Conservation (phyloP, 1,284 basidiomycete genomes). For the Moesziomyces sp. region DNA sequence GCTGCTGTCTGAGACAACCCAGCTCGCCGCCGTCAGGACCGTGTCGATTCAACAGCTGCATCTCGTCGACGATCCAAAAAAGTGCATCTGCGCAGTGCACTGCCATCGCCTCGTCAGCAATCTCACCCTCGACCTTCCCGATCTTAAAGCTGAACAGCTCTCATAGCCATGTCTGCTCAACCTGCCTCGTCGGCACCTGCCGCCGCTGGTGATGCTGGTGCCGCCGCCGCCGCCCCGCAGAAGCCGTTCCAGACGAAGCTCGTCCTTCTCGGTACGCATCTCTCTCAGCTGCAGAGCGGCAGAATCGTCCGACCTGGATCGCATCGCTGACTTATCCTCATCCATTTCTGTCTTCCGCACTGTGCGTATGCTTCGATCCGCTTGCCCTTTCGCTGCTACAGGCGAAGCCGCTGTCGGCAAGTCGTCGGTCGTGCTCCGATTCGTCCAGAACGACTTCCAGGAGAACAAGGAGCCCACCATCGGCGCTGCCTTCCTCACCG, state of each 20-base stretch:
- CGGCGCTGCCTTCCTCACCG: constrained; percentile 82
- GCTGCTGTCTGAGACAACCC: too few relatives aligned
- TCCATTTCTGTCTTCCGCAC: neutral
- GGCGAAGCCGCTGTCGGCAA: constrained; percentile 99
- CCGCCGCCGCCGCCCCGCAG: constrained; percentile 46
- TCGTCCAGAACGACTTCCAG: constrained; percentile 94
- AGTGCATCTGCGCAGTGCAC: neutral
- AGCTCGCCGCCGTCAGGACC: neutral
- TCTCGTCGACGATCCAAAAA: neutral
- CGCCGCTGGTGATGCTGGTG: constrained; percentile 19
- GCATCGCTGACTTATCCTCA: neutral
- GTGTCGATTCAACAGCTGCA: neutral
- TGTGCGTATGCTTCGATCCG: neutral
- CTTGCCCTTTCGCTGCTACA: constrained; percentile 63
- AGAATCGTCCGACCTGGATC: neutral
- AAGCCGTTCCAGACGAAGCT: constrained; percentile 68
- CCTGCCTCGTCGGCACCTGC: constrained; percentile 13
- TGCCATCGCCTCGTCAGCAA: neutral
- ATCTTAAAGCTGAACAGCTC: neutral
- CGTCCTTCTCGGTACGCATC: constrained; percentile 58
- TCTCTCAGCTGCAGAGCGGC: neutral
- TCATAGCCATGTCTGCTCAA: constrained; percentile 26
- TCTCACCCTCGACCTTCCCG: neutral
- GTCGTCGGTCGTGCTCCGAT: constrained; percentile 97
- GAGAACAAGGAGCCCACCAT: constrained; percentile 98